Evolutionary conservation across 192 early-diverging fungal species (phyloP).

Genomic region (Rhizoclosmatium sp.): DNA sequence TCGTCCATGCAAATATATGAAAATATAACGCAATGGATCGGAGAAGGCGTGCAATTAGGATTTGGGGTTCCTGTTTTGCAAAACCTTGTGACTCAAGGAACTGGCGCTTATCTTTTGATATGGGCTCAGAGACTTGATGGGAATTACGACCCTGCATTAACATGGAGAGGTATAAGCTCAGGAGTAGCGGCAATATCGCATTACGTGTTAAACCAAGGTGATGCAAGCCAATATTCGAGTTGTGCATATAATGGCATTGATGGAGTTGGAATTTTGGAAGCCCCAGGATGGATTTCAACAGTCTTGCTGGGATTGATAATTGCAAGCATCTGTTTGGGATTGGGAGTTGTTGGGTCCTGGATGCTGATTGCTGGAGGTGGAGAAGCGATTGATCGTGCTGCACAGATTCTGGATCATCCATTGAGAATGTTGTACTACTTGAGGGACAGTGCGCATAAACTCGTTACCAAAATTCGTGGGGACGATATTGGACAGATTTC

Average conservation of each 20-base stretch:
- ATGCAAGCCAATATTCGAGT: not conserved
- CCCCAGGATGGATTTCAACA: not conserved
- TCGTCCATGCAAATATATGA: no score
- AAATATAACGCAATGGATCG: no score
- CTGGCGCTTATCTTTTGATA: no score
- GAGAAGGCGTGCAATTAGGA: no score
- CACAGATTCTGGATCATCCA: slow-evolving; percentile 6
- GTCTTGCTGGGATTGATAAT: not conserved
- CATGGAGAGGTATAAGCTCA: not conserved
- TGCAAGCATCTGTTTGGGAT: not conserved
- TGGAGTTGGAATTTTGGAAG: slow-evolving; percentile 9
- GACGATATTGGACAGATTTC: not conserved
- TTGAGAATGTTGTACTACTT: slow-evolving; percentile 2
- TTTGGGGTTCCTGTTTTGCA: no score
- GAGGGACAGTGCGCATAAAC: not conserved
- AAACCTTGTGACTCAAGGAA: no score
- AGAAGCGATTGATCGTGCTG: not conserved
- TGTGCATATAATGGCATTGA: slow-evolving; percentile 17
- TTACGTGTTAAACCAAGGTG: slow-evolving; percentile 23
- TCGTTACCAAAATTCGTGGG: slow-evolving; percentile 11
- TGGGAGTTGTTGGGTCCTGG: slow-evolving; percentile 4
- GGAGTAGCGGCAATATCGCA: slow-evolving; percentile 7
- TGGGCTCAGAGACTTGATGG: not conserved
- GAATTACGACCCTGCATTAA: slow-evolving; percentile 1
- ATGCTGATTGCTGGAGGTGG: slow-evolving; percentile 5